These are phyloP conservation scores for Dactylellina haptotyla DNA, from an alignment of 2,329 filamentous ascomycete genomes.

Conservation along the genomic window DNA sequence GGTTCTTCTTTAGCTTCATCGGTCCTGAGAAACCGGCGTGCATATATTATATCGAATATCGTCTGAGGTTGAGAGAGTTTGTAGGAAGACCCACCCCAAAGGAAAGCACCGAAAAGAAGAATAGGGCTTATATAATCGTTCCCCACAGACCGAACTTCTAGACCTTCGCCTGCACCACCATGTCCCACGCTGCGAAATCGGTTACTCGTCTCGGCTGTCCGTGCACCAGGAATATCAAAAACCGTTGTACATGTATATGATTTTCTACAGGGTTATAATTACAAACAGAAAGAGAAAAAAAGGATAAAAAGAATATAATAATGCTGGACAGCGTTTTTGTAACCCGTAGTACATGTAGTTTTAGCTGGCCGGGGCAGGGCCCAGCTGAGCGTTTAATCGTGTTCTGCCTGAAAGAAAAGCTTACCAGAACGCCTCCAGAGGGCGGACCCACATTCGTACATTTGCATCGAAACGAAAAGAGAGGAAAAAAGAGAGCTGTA, in stretches of 20 bases:
- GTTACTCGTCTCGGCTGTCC: background rate
- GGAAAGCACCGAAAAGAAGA: too few species aligned
- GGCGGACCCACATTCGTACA: too few species aligned
- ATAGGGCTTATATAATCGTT: conserved; percentile 31
- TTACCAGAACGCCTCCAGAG: background rate
- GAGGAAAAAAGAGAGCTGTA: too few species aligned
- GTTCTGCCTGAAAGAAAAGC: conserved; percentile 32
- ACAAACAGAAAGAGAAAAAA: conserved; percentile 2
- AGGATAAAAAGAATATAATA: conserved; percentile 20
- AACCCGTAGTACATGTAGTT: background rate
- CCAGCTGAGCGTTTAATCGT: conserved; percentile 14
- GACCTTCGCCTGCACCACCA: background rate
- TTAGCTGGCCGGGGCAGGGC: background rate
- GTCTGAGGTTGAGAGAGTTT: too few species aligned
- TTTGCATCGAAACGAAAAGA: too few species aligned
- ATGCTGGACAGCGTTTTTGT: too few species aligned
- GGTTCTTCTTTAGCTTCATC: too few species aligned
- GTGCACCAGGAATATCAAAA: background rate
- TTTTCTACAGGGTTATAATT: conserved; percentile 10
- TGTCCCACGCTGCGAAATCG: background rate
- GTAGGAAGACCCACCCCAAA: too few species aligned
- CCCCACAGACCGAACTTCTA: conserved; percentile 20
- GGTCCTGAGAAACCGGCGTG: too few species aligned
- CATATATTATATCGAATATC: too few species aligned
- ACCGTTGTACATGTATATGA: conserved; percentile 1